Evolutionary conservation across 306 rosid species (phyloP), one percentile per base, ranked within the genome.

Genomic region (Dicorynia guianensis): DNA sequence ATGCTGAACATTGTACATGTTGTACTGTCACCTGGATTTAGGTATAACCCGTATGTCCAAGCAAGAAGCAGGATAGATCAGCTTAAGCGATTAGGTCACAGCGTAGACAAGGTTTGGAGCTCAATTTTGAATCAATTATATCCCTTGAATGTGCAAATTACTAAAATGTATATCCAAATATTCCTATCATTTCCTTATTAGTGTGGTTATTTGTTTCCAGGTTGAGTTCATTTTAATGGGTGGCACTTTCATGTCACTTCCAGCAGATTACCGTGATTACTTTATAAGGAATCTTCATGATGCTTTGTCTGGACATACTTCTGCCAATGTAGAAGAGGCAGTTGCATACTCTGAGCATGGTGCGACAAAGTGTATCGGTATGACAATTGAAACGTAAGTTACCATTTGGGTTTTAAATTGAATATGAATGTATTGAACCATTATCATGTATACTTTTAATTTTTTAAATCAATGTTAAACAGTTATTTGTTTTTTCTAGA

Each of bases 11-110:
- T 60, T 20, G 43, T 18, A 7, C 18, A 4, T 52, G 15, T 36
- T 77, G 36, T 58, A 8, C 18, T 79, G 54, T 68, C 53, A 15
- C 62, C 49, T 88, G 81, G 78, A 61, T 85, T 53, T 77, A 95
- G 99, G 92, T 95, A 95, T 84, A 95, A 95, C 80, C 99, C 99
- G 0, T 90, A 95, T 87, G 97, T 90, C 64, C 99, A 95, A 87
- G 93, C 97, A 19, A 89, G 97, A 78, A 69, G 99, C 81, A 90
- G 99, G 89, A 90, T 95, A 62, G 99, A 95, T 82, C 99, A 95
- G 87, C 85, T 95, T 84, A 95, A 95, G 93, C 95, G 99, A 66
- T 79, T 95, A 87, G 99, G 99, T 78, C 99, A 95, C 78, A 95
- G 97, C 66, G 97, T 92, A 8, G 99, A 95, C 74, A 95, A 95